Evolutionary conservation across 2,329 filamentous ascomycete genomes (phyloP), one percentile per base, ranked within the genome.

Genomic region (Chaetomiaceae sp.): DNA sequence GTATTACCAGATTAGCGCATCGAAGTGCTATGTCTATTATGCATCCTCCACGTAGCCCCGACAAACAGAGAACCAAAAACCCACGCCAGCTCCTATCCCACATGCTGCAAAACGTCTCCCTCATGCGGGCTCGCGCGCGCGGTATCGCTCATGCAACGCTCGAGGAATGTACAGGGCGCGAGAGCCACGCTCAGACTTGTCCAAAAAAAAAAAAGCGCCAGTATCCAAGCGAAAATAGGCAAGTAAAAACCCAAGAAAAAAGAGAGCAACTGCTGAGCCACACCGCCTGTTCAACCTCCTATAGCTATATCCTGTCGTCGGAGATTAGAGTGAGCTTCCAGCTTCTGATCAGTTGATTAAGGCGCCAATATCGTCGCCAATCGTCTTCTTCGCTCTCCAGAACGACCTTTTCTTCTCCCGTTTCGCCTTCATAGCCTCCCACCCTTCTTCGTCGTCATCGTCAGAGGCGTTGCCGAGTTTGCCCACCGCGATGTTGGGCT

Each of bases 401-500:
- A 76, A 54, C n/a, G 76, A 78, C 59, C 75, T 76, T 68, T 83
- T 85, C 69, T 83, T 78, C 47, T 84, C 79, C 48, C 79, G 71
- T 68, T 84, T 84, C 46, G 78, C 78, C 59, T 79, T 80, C 79
- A 86, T 83, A 24, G 80, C 78, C 51, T 78, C 80, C 82, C 82
- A 86, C 14, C 79, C 82, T 57, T 83, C 71, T 43, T 85, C 81
- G 15, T 84, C 80, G 45, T 81, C 78, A 33, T 83, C 76, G 38
- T 84, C 81, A 26, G 83, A 78, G 12, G 67, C 67, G 18, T 66
- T 69, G 22, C 62, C 65, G 2, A 69, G 60, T 46, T 70, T 67
- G 27, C 60, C 59, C 2, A 68, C 62, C 3, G 65, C 62, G 47
- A 71, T 62, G 42, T 65, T 69, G 29, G 57, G 47, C 35, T 67